Percentiles rank a stretch among this genome's conserved stretches.
Conservation (phyloP, 345 rosid genomes). For the Capsella bursapastoris region DNA sequence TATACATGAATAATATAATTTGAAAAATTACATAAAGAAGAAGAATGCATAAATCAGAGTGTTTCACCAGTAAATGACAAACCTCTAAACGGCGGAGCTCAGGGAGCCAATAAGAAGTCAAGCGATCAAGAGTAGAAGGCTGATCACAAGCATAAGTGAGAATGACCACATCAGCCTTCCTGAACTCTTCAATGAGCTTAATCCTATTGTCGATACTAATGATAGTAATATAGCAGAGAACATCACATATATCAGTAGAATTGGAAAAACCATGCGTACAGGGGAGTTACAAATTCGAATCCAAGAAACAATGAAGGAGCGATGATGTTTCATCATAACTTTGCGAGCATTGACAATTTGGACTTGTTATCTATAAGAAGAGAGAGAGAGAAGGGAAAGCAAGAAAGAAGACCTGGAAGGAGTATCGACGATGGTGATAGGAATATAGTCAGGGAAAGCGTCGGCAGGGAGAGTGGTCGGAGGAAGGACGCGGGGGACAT, state of each 20-base stretch:
- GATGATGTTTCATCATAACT: background rate
- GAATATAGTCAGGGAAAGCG: conserved; percentile 70
- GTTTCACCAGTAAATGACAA: background rate
- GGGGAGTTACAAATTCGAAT: background rate
- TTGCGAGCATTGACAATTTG: background rate
- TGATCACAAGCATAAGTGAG: conserved; percentile 83
- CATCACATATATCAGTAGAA: conserved; percentile 17
- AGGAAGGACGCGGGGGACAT: conserved; percentile 61
- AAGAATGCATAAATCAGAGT: background rate
- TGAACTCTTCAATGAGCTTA: conserved; percentile 75
- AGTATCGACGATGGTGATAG: conserved; percentile 83
- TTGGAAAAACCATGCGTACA: background rate
- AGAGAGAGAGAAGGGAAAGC: no score
- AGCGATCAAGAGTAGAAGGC: conserved; percentile 62
- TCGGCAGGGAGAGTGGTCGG: conserved; percentile 80
- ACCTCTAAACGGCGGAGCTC: conserved; percentile 81
- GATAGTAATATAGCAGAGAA: background rate
- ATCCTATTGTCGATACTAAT: conserved; percentile 69
- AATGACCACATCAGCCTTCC: conserved; percentile 75
- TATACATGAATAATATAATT: background rate
- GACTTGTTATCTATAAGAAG: no score
- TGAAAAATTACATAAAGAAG: background rate
- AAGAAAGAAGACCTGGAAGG: conserved; percentile 54
- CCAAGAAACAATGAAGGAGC: background rate
- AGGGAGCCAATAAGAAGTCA: conserved; percentile 72